phyloP scores from a whole-genome alignment of 441 rosid genomes.

The Bocquillonia castaneifolia region DNA sequence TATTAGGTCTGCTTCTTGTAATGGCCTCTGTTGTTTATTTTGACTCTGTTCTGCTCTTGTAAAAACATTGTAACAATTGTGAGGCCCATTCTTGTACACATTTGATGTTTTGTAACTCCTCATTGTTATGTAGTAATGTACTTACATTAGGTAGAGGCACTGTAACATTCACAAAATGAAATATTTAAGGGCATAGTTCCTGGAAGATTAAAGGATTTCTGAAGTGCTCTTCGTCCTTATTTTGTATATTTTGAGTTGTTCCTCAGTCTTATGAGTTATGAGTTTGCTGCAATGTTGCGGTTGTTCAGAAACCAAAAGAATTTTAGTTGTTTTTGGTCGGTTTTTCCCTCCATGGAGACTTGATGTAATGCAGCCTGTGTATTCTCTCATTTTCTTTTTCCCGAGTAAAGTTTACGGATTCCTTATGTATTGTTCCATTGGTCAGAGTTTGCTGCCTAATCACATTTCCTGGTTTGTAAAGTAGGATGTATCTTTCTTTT shows the following conservation, averaged over 20 bases:
- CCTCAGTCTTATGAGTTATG: constrained; percentile 10
- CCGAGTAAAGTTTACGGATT: constrained; percentile 10
- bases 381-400: not conserved
- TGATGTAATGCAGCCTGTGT: constrained; percentile 17
- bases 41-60: constrained; percentile 20
- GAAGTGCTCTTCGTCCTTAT: not conserved
- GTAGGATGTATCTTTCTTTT: constrained; percentile 5
- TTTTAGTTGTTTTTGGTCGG: constrained; percentile 6
- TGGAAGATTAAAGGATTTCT: not conserved
- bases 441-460: constrained; percentile 15
- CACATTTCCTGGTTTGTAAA: constrained; percentile 9
- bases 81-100: constrained; percentile 21
- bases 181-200: not conserved
- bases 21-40: constrained; percentile 26
- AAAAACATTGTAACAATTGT: constrained; percentile 18
- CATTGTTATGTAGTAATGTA: no score
- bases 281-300: constrained; percentile 20
- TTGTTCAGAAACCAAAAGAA: constrained; percentile 1
- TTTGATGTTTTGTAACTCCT: constrained; percentile 22
- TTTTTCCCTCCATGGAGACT: constrained; percentile 7
- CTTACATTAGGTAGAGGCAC: constrained; percentile 14
- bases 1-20: constrained; percentile 28
- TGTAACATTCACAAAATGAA: constrained; percentile 18
- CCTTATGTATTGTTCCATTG: constrained; percentile 12
- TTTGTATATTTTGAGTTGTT: constrained; percentile 11